Evolutionary conservation across 164 flowering plant genomes (phyloP).

Genomic region (Magnolia changhungtana): DNA sequence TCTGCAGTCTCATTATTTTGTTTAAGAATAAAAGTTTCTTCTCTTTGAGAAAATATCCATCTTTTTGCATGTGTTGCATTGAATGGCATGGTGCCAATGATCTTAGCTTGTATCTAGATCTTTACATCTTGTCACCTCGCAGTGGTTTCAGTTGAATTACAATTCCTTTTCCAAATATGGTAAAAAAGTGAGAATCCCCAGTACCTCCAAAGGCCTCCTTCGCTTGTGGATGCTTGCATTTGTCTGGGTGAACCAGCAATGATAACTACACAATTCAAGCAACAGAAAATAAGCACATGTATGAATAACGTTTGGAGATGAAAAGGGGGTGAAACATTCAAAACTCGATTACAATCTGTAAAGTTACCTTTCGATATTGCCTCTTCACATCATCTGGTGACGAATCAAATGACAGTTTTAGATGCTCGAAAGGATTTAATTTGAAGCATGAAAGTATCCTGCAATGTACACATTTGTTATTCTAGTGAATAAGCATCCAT

Average conservation of each 20-base stretch:
- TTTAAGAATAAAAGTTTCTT: no score
- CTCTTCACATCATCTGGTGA: constrained; percentile 72
- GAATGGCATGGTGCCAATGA: no score
- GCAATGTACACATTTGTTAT: constrained; percentile 8
- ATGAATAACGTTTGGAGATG: neutral
- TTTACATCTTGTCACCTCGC: no score
- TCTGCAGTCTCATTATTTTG: no score
- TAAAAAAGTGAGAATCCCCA: neutral
- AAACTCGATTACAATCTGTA: neutral
- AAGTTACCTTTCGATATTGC: constrained; percentile 89
- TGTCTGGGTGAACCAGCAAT: constrained; percentile 95
- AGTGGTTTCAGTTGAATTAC: no score
- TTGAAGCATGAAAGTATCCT: constrained; percentile 99
- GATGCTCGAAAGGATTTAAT: constrained; percentile 84
- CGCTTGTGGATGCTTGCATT: constrained; percentile 98
- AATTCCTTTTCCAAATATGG: neutral
- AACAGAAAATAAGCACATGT: constrained; percentile 1
- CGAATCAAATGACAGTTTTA: constrained; percentile 75
- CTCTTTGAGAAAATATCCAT: no score
- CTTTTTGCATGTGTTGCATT: no score
- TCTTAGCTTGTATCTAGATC: no score
- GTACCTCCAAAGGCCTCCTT: constrained; percentile 79
- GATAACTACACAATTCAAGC: constrained; percentile 54
- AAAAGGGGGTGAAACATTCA: neutral
- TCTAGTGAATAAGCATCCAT: neutral